These are phyloP conservation scores for Fraxinus anomala DNA, from an alignment of 257 asterid species.

Conservation along the genomic window DNA sequence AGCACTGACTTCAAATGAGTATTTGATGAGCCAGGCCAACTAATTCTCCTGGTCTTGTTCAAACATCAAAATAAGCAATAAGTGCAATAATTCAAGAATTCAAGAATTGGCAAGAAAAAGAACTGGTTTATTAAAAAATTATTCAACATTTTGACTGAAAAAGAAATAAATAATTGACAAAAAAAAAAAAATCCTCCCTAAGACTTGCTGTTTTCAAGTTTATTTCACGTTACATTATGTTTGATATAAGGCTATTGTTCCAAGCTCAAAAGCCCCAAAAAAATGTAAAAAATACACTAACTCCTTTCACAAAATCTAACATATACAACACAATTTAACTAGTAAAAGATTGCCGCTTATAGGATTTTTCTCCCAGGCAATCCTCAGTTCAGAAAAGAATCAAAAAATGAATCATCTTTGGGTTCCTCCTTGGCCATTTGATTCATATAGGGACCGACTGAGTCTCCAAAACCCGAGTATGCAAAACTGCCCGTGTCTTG, in stretches of 20 bases:
- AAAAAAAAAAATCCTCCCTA: slow-evolving; percentile 29
- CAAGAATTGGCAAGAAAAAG: slow-evolving; percentile 9
- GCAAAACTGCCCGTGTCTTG: slow-evolving; percentile 47
- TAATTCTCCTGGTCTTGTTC: neutral
- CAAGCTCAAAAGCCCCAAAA: slow-evolving; percentile 26
- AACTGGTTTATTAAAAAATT: slow-evolving; percentile 1
- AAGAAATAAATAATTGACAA: neutral
- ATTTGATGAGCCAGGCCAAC: no score
- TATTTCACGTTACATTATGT: slow-evolving; percentile 6
- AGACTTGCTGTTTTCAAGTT: slow-evolving; percentile 24
- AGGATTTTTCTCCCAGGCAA: slow-evolving; percentile 11
- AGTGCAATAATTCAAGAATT: neutral
- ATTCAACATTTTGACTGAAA: neutral
- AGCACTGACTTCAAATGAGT: neutral
- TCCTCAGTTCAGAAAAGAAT: slow-evolving; percentile 62
- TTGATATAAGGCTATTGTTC: neutral
- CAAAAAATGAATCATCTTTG: slow-evolving; percentile 65
- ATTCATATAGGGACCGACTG: slow-evolving; percentile 38
- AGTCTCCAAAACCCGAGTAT: slow-evolving; percentile 52
- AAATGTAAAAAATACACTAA: slow-evolving; percentile 41
- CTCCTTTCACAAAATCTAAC: slow-evolving; percentile 17
- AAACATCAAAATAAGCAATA: neutral
- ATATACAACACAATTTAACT: neutral
- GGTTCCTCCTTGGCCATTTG: slow-evolving; percentile 81
- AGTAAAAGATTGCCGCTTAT: neutral